Evolutionary conservation across 495 filamentous ascomycete genomes (phyloP), one percentile per base, ranked within the genome.

Genomic region (Cairneyella variabilis): DNA sequence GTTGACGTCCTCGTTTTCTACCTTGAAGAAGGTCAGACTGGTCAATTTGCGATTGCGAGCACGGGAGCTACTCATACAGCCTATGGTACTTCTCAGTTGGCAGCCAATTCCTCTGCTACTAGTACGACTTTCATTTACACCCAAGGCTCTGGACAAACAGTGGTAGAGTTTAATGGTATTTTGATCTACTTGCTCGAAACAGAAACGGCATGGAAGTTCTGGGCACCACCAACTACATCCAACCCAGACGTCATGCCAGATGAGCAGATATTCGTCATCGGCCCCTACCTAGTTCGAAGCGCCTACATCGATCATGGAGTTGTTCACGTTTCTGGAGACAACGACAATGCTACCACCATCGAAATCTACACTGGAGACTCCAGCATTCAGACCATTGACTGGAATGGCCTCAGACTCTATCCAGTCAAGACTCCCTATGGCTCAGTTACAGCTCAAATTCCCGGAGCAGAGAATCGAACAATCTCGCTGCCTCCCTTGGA

Each of bases 211-310:
- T 80, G 73, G 74, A 74, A 71, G 17, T 76, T 78, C 55, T 78
- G 73, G 64, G 73, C 76, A 3, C 71, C 76, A 3, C 60, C 76
- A 12, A 68, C 70, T 3, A 69, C 70, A 0, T 57, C 56, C 3
- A 63, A 69, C 21, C 69, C 69, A 1, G 58, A 62, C 20, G 62
- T 70, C 41, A 62, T 64, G 37, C 57, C 67, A 7, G 32, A 61
- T 32, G 53, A 66, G 49, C 64, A 71, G 22, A 67, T 84, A 10
- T 84, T 89, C 51, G 71, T 88, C 48, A 72, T 85, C 28, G 85
- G 83, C 0, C 83, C 84, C 9, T 88, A 85, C 58, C 78, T 89
- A 4, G 76, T 89, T 37, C 78, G 85, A 12, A 83, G 69, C 16
- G 84, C 81, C 0, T 68, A 18, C 64, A 28, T 63, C 76, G 48